A percentile compares a stretch with the other conserved stretches of the same genome.
These are phyloP conservation scores for Ulota crispa DNA, from an alignment of 225 moss, liverwort and hornwort species.

Conservation along the genomic window DNA sequence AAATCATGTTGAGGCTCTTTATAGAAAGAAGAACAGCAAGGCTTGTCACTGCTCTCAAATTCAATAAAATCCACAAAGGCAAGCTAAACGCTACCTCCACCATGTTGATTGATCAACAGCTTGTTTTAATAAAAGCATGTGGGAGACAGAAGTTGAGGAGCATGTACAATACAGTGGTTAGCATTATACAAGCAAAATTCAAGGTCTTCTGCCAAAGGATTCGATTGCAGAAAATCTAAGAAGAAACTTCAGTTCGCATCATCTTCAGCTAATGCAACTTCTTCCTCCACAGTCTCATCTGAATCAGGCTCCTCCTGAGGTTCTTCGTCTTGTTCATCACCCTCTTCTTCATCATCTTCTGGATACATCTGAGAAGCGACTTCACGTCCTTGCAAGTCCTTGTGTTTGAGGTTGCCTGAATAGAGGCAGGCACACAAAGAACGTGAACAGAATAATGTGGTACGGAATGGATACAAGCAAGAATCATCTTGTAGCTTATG, in stretches of 20 bases:
- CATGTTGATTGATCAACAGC: background rate
- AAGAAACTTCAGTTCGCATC: slow-evolving; percentile 14
- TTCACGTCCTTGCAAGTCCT: slow-evolving; percentile 86
- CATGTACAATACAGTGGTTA: too few species aligned
- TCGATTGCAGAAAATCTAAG: background rate
- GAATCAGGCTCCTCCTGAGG: slow-evolving; percentile 46
- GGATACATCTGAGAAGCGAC: slow-evolving; percentile 71
- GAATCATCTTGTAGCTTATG: background rate
- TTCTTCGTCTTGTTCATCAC: slow-evolving; percentile 43
- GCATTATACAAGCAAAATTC: background rate
- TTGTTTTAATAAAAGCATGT: background rate
- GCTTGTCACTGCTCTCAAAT: background rate
- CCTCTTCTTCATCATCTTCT: slow-evolving; percentile 48
- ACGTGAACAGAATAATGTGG: background rate
- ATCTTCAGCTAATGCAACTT: slow-evolving; percentile 35
- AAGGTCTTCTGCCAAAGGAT: background rate
- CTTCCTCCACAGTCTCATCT: slow-evolving; percentile 49
- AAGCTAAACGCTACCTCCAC: background rate
- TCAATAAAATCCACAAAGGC: background rate
- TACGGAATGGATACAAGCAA: slow-evolving; percentile 2
- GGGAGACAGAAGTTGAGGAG: background rate
- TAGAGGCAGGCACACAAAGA: slow-evolving; percentile 7
- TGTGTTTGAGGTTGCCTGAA: slow-evolving; percentile 80
- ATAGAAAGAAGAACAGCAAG: background rate
- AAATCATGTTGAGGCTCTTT: background rate